Evolutionary conservation across 768 basidiomycete species (phyloP), one percentile per base, ranked within the genome.

Genomic region (Lactarius hatsudake): DNA sequence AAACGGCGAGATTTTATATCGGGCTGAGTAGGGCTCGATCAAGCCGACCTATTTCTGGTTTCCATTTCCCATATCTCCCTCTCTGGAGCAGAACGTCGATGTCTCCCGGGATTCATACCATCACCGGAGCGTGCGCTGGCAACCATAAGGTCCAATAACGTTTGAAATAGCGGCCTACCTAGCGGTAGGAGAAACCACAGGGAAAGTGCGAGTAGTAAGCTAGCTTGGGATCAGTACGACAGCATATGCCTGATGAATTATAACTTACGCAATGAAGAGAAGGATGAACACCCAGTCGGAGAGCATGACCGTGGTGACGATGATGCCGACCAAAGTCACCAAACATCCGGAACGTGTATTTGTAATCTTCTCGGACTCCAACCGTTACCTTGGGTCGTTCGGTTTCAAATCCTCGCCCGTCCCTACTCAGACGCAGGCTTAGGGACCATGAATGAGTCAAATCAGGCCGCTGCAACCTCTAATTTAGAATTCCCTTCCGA

Each of bases 121-220:
- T 63, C 42, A 70, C 66, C 42, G 71, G 72, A 60, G 42, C 75
- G 77, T 45, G 82, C 78, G 63, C 81, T 81, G 60, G 83, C 74
- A 28, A 81, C 71, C 36, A 76, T 66, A 65, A 87, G 71, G 54
- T 80, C 80, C 38, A 78, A 77, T 28, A 86, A 68, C n/a, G 78
- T 74, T 34, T 75, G 76, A 57, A 80, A 76, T 45, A 87, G 75
- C 5, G 85, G 77, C 2, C 78, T 77, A 34, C 88, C 88, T 65
- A 89, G 88, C 8, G 87, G 89, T 40, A 87, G 87, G 59, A 90
- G 75, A 66, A 88, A 75, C 72, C 88, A 90, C 86, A 88, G 88
- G 51, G 12, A 81, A 8, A 89, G 72, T 34, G 82, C 78, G 18
- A 82, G 80, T 45, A 82, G 73, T 23, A 53, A 26, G 45, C 85